These are phyloP conservation scores for Ceratobasidium sp. DNA, from an alignment of 1,284 basidiomycete genomes.

Conservation along the genomic window DNA sequence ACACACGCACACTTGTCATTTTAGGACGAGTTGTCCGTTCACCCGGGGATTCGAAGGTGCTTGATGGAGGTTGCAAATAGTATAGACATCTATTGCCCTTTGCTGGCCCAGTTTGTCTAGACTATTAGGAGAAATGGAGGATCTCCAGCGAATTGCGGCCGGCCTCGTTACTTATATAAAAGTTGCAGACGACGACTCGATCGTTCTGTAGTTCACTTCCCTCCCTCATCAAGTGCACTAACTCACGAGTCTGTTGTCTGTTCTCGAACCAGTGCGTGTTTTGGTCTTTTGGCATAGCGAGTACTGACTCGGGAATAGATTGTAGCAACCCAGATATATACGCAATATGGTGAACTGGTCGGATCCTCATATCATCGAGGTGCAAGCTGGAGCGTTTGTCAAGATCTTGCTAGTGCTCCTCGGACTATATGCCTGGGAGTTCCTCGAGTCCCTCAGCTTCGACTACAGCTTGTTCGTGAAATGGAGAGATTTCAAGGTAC, in stretches of 20 bases:
- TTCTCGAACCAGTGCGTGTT: neutral
- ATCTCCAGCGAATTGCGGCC: neutral
- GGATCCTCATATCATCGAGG: slow-evolving; percentile 56
- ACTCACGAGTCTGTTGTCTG: neutral
- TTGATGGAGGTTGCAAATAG: slow-evolving; percentile 1
- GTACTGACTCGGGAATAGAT: neutral
- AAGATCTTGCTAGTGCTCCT: slow-evolving; percentile 66
- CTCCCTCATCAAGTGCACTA: slow-evolving; percentile 24
- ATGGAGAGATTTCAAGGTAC: slow-evolving; percentile 55
- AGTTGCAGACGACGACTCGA: neutral
- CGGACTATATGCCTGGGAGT: slow-evolving; percentile 72
- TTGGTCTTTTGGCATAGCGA: neutral
- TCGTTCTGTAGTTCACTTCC: slow-evolving; percentile 9
- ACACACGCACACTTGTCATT: neutral
- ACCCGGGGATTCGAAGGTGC: neutral
- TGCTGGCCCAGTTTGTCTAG: slow-evolving; percentile 4
- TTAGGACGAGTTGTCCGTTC: neutral
- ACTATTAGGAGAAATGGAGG: slow-evolving; percentile 27
- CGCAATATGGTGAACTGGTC: slow-evolving; percentile 67
- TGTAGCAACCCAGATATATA: neutral
- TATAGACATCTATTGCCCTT: neutral
- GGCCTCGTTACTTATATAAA: slow-evolving; percentile 6
- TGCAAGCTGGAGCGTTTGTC: slow-evolving; percentile 50
- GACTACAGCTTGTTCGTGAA: slow-evolving; percentile 64
- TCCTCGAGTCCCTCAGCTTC: slow-evolving; percentile 66